These are phyloP conservation scores for Geotrichum cucujoidarum DNA, from an alignment of 1,139 yeast species.

Conservation along the genomic window DNA sequence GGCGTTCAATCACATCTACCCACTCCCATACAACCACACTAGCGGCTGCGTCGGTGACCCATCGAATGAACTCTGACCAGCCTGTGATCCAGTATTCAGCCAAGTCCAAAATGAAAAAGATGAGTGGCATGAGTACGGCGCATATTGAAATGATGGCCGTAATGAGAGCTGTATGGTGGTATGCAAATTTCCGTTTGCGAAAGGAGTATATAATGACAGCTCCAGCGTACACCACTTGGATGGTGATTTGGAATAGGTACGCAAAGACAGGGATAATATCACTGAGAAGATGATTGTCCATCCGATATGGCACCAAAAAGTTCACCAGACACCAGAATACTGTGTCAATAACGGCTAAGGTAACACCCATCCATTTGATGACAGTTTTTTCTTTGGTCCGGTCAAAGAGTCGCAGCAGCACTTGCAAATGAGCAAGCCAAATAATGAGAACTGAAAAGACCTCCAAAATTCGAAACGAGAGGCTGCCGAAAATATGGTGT, in stretches of 20 bases:
- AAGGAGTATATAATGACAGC: constrained; percentile 58
- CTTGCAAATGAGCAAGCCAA: constrained; percentile 74
- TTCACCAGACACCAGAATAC: constrained; percentile 23
- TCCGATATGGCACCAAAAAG: constrained; percentile 29
- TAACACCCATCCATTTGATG: constrained; percentile 56
- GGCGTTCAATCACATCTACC: constrained; percentile 64
- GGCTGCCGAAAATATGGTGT: constrained; percentile 44
- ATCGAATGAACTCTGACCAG: constrained; percentile 67
- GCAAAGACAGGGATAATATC: constrained; percentile 66
- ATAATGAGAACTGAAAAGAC: constrained; percentile 56
- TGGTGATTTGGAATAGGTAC: constrained; percentile 66
- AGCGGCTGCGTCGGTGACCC: constrained; percentile 45
- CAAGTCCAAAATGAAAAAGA: constrained; percentile 72
- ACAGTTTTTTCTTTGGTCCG: constrained; percentile 63
- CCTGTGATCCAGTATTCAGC: constrained; percentile 69
- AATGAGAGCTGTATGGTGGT: constrained; percentile 47
- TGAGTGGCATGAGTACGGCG: constrained; percentile 62
- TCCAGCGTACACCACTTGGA: constrained; percentile 67
- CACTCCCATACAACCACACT: constrained; percentile 87
- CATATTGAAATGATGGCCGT: constrained; percentile 56
- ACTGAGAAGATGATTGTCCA: constrained; percentile 39
- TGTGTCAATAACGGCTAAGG: constrained; percentile 44
- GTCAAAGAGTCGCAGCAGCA: constrained; percentile 64
- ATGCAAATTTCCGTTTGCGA: constrained; percentile 52
- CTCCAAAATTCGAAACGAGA: constrained; percentile 56